Conservation (phyloP, 768 basidiomycete genomes). For the Auriscalpium microsporum region DNA sequence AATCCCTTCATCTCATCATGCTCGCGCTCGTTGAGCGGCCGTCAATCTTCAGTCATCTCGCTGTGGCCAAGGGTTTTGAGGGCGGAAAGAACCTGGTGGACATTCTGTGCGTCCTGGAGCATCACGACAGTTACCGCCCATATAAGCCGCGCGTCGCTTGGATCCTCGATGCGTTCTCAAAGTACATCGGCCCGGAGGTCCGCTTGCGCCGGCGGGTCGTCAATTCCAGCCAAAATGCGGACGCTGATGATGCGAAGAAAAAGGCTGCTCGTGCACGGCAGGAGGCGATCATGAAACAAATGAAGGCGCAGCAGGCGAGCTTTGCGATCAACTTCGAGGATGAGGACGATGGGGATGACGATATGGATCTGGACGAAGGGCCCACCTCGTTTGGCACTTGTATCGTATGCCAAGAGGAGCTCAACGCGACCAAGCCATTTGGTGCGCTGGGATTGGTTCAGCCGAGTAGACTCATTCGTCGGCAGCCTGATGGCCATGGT, state of each 20-base stretch:
- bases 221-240: slow-evolving; percentile 29
- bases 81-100: slow-evolving; percentile 58
- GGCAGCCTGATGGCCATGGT: slow-evolving; percentile 58
- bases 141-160: slow-evolving; percentile 68
- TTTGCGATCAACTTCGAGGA: slow-evolving; percentile 75
- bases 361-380: slow-evolving; percentile 38
- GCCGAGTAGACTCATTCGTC: slow-evolving; percentile 76
- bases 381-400: slow-evolving; percentile 76
- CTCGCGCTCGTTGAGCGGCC: slow-evolving; percentile 70
- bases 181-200: slow-evolving; percentile 51
- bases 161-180: slow-evolving; percentile 58
- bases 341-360: slow-evolving; percentile 61
- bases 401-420: slow-evolving; percentile 96
- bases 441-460: slow-evolving; percentile 84
- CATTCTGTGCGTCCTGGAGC: slow-evolving; percentile 68
- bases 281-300: slow-evolving; percentile 90
- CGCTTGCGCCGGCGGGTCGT: slow-evolving; percentile 36
- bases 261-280: slow-evolving; percentile 84
- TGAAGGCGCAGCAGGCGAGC: slow-evolving; percentile 86
- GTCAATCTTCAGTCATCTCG: slow-evolving; percentile 49
- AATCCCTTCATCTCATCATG: slow-evolving; percentile 80
- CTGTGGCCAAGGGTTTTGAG: slow-evolving; percentile 46
- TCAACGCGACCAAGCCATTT: slow-evolving; percentile 64
- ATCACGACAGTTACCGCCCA: slow-evolving; percentile 58
- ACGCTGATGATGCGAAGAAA: slow-evolving; percentile 67